Percentiles rank a stretch among this genome's conserved stretches.
Evolutionary conservation across 768 basidiomycete species (phyloP).

Genomic region (Hypsizygus marmoreus): DNA sequence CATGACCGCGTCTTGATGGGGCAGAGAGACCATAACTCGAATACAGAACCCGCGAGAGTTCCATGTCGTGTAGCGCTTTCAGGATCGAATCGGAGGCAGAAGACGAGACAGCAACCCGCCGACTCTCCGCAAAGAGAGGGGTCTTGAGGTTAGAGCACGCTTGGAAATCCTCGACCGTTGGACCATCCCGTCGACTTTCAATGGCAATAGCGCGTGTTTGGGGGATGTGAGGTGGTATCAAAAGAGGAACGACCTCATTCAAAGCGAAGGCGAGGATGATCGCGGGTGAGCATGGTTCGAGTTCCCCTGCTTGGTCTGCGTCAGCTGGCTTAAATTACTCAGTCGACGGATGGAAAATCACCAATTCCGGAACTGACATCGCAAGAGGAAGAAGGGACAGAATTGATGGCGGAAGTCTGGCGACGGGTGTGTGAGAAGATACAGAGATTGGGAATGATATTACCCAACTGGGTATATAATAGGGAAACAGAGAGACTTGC

Average conservation of each 20-base stretch:
- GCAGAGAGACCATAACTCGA: slow-evolving; percentile 21
- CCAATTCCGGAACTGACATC: no score
- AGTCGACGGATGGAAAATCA: no score
- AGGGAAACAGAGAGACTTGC: slow-evolving; percentile 43
- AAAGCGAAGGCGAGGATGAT: slow-evolving; percentile 56
- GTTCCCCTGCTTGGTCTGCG: slow-evolving; percentile 23
- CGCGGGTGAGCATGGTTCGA: slow-evolving; percentile 43
- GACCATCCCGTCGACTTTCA: slow-evolving; percentile 46
- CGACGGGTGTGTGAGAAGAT: background rate
- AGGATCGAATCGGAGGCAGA: slow-evolving; percentile 29
- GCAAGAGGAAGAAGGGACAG: no score
- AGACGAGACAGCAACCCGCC: no score
- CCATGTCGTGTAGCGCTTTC: slow-evolving; percentile 33
- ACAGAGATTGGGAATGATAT: background rate
- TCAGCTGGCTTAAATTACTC: no score
- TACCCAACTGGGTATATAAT: slow-evolving; percentile 21
- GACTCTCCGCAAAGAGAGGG: slow-evolving; percentile 50
- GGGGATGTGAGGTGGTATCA: slow-evolving; percentile 53
- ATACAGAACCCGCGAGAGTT: slow-evolving; percentile 16
- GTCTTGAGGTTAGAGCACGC: slow-evolving; percentile 44
- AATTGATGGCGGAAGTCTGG: background rate
- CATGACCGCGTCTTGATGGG: slow-evolving; percentile 30
- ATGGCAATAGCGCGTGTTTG: slow-evolving; percentile 46
- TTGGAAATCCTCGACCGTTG: slow-evolving; percentile 55
- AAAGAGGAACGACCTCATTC: slow-evolving; percentile 44